These are phyloP conservation scores for Hypoxylon sp. DNA, from an alignment of 2,329 filamentous ascomycete species.

Conservation along the genomic window DNA sequence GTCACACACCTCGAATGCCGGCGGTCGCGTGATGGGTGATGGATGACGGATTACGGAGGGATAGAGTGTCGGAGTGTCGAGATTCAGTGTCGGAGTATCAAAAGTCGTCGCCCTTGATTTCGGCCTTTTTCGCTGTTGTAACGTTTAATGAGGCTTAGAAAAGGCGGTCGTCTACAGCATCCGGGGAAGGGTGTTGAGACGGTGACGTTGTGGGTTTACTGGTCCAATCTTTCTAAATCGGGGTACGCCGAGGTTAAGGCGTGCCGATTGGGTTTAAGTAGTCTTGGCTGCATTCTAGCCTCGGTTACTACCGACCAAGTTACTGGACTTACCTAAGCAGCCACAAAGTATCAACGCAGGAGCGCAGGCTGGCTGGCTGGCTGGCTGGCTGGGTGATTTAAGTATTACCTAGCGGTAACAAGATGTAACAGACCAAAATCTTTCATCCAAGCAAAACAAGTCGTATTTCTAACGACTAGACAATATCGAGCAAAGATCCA, in stretches of 20 bases:
- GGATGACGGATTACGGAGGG: not conserved
- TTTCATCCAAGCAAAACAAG: not conserved
- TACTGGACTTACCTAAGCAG: conserved; percentile 19
- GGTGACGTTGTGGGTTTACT: conserved; percentile 33
- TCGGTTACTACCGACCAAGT: conserved; percentile 29
- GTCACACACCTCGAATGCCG: conserved; percentile 2
- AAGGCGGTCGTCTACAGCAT: conserved; percentile 24
- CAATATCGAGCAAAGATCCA: not conserved
- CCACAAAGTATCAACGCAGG: not conserved
- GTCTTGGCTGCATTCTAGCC: conserved; percentile 28
- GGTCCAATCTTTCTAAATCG: conserved; percentile 9
- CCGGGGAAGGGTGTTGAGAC: conserved; percentile 26
- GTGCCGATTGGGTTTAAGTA: conserved; percentile 18
- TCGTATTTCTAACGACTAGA: not conserved
- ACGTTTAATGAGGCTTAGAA: conserved; percentile 43
- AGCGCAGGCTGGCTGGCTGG: too few relatives aligned
- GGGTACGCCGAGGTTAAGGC: conserved; percentile 38
- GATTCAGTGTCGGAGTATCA: not conserved
- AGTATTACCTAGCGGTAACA: too few relatives aligned
- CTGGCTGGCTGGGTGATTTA: too few relatives aligned
- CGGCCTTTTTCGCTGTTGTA: conserved; percentile 17
- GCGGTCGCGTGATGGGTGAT: not conserved
- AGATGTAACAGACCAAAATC: too few relatives aligned
- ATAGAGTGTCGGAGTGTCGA: not conserved
- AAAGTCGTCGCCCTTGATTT: not conserved